Evolutionary conservation across 257 asterid species (phyloP), one percentile per base, ranked within the genome.

Genomic region (Pogostemon cablin): DNA sequence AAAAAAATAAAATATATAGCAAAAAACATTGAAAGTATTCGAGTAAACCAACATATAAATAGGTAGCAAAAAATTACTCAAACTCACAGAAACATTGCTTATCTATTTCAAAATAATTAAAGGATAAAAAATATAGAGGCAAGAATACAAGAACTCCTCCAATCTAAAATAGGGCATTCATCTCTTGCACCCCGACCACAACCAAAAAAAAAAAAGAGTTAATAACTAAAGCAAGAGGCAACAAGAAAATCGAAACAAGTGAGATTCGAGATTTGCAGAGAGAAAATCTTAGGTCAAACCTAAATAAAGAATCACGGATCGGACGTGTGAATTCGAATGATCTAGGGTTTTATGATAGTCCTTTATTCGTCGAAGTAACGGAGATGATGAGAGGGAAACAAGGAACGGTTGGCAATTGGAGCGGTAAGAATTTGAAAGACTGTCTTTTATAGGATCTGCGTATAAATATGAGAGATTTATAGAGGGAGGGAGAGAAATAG

Each of bases 361-460:
- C 47, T 44, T 41, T n/a, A 40, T 43, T 6, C 15, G 67, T 57
- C 44, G 7, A 69, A 49, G 65, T 8, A 60, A 56, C 48, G 32
- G 41, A 41, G 63, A 54, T 5, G 47, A 12, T 34, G 59, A 68
- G 76, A 47, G 68, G 75, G 71, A 10, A 20, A 11, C 11, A 5
- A 5, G 47, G 47, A 39, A 32, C 50, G 3, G 20, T 4, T 0
- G 17, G 34, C 69, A 57, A 75, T 69, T 44, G 50, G 76, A 82
- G 86, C 84, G 87, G 83, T 50, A 79, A 75, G 80, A 78, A 78
- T 79, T 85, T 78, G 81, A 82, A 84, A 72, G 8, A 9, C 20
- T 5, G 79, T 73, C 78, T 76, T 82, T 78, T 80, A 82, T 85
- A 82, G 7, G 85, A 74, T 77, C 39, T 17, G 58, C 2, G 25